Conservation (phyloP, 176 grass and related monocot genomes). For the maize (Zea mays) region Zm-B73-REFERENCE-NAM-5.0 NC_050097.1:192162501-192163000, state of each 20-base stretch:
- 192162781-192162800: constrained; percentile 43
- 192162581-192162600: background rate
- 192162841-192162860: constrained; percentile 23
- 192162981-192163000: no score
- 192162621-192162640: background rate
- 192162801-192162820: constrained; percentile 20
- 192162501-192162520: background rate
- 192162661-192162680: constrained; percentile 14
- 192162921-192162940: background rate
- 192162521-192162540: no score
- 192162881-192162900: constrained; percentile 44
- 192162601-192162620: constrained; percentile 1
- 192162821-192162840: background rate
- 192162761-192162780: constrained; percentile 22
- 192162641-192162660: constrained; percentile 25
- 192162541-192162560: background rate
- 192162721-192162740: no score
- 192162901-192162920: constrained; percentile 52
- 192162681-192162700: constrained; percentile 18
- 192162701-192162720: background rate
- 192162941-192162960: no score
- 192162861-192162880: constrained; percentile 16
- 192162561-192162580: background rate
- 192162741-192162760: background rate
- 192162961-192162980: no score